phyloP scores from a whole-genome alignment of 2,329 filamentous ascomycete species.

The Coniochaeta hoffmannii region DNA sequence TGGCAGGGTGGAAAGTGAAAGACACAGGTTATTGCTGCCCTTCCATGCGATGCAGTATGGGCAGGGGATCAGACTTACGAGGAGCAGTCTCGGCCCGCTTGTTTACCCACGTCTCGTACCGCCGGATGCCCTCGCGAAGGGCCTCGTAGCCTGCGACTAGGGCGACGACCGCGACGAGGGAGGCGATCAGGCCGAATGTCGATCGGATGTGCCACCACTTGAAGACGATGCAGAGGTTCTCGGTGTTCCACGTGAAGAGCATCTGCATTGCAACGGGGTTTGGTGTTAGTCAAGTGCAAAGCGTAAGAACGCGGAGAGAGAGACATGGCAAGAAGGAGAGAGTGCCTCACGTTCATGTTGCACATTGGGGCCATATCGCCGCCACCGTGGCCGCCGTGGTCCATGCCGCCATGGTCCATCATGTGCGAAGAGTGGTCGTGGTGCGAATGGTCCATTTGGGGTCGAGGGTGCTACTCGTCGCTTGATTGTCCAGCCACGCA shows the following conservation, averaged over 20 bases:
- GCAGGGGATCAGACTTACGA: conserved; percentile 38
- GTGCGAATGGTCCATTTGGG: conserved; percentile 33
- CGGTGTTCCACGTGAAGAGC: conserved; percentile 95
- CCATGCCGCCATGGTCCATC: conserved; percentile 45
- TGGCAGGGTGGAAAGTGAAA: conserved; percentile 2
- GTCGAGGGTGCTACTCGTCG: conserved; percentile 1
- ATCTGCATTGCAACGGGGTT: conserved; percentile 49
- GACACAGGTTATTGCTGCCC: conserved; percentile 4
- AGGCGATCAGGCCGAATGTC: conserved; percentile 67
- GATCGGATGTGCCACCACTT: conserved; percentile 79
- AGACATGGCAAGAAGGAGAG: background rate
- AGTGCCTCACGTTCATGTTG: conserved; percentile 74
- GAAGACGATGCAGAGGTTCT: conserved; percentile 94
- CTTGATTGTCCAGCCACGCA: too few species aligned
- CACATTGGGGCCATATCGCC: conserved; percentile 49
- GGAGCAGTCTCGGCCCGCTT: conserved; percentile 38
- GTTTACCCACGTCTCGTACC: conserved; percentile 61
- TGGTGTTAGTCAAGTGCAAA: background rate
- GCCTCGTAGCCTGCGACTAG: conserved; percentile 91
- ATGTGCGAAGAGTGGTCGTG: conserved; percentile 17
- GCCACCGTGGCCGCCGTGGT: conserved; percentile 31
- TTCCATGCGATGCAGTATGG: too few species aligned
- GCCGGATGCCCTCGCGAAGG: conserved; percentile 66
- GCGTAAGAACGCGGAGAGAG: background rate
- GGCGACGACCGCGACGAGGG: conserved; percentile 72